These are phyloP conservation scores for Sonneratia alba DNA, from an alignment of 345 rosid species.

Conservation along the genomic window DNA sequence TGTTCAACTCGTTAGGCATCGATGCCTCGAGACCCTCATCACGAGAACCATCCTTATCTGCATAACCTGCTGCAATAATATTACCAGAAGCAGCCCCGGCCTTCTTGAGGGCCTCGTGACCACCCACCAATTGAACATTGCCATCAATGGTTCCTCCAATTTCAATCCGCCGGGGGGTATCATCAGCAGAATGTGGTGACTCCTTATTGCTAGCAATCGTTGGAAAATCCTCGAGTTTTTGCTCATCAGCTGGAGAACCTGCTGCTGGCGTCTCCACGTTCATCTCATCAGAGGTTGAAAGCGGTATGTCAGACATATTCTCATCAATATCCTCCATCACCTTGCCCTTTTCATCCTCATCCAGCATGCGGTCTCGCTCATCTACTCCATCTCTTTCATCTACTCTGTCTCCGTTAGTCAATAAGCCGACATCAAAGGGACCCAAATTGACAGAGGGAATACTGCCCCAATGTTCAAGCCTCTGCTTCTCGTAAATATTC, in stretches of 20 bases:
- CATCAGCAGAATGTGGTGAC: background rate
- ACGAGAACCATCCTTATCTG: conserved; percentile 33
- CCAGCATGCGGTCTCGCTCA: conserved; percentile 7
- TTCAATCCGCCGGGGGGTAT: background rate
- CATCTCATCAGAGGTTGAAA: background rate
- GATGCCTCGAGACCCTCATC: conserved; percentile 17
- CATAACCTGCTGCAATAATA: conserved; percentile 19
- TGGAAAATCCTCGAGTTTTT: background rate
- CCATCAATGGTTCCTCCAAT: background rate
- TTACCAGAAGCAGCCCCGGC: conserved; percentile 15
- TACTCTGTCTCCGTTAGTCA: conserved; percentile 16
- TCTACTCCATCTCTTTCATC: conserved; percentile 8
- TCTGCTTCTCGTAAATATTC: conserved; percentile 66
- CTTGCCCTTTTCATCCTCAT: background rate
- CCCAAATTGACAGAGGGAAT: conserved; percentile 17
- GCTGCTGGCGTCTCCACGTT: background rate
- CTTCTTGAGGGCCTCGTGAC: background rate
- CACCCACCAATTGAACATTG: background rate
- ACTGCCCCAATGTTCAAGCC: conserved; percentile 30
- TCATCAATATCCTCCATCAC: background rate
- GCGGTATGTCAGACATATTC: background rate
- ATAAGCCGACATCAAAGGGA: conserved; percentile 19
- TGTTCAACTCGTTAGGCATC: conserved; percentile 41
- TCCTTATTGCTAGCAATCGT: background rate
- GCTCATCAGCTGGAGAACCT: background rate